Evolutionary conservation across 1,284 basidiomycete genomes (phyloP).

Genomic region (Sporisorium scitamineum): DNA sequence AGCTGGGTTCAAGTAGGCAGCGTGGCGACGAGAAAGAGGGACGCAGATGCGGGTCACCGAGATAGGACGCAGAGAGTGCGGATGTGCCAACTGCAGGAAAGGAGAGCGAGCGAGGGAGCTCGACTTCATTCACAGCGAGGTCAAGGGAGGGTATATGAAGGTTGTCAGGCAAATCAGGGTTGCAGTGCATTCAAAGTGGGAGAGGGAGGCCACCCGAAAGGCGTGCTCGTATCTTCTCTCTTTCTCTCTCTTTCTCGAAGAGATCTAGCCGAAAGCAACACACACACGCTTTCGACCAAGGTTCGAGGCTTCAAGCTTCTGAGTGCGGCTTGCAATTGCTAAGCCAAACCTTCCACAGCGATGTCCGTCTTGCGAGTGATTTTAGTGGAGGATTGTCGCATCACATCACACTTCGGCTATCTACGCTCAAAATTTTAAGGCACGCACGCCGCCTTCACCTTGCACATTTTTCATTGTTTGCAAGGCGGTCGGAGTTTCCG

Average conservation of each 20-base stretch:
- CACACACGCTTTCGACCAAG: not conserved
- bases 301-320: not conserved
- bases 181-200: not conserved
- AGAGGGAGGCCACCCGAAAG: not conserved
- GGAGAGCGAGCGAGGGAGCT: not conserved
- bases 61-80: not conserved
- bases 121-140: conserved; percentile 13
- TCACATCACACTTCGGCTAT: conserved; percentile 3
- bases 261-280: conserved; percentile 1
- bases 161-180: not conserved
- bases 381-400: conserved; percentile 1
- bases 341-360: not conserved
- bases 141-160: conserved; percentile 10
- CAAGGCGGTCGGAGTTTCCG: not conserved
- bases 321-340: not conserved
- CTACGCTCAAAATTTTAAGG: not conserved
- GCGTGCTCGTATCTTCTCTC: not conserved
- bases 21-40: not conserved
- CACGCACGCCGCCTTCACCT: not conserved
- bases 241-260: not conserved
- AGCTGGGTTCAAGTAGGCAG: not conserved
- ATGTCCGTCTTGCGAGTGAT: not conserved
- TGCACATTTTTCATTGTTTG: conserved; percentile 1
- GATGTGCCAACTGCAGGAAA: not conserved
- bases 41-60: not conserved